Percentiles rank a stretch among this genome's conserved stretches.
Evolutionary conservation across 2,329 filamentous ascomycete species (phyloP).

Genomic region (Rosellinia necatrix): DNA sequence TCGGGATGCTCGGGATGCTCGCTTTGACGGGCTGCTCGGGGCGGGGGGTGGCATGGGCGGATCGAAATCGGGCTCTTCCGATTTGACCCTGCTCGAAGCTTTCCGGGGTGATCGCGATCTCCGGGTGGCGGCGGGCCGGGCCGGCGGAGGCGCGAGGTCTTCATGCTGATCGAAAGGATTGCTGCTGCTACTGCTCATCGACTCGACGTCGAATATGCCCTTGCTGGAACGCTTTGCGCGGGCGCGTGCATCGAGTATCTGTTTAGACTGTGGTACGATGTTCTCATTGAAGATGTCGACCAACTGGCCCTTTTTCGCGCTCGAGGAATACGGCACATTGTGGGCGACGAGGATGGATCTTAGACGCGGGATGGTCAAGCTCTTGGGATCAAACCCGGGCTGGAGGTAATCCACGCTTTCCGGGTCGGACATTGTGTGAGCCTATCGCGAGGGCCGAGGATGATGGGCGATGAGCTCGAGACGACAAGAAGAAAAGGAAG

Average conservation of each 20-base stretch:
- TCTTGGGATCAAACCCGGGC: constrained; percentile 80
- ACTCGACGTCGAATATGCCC: constrained; percentile 76
- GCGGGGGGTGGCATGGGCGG: constrained; percentile 42
- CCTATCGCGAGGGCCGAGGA: not conserved
- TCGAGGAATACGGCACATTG: constrained; percentile 82
- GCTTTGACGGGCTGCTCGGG: constrained; percentile 56
- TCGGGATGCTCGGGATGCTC: constrained; percentile 58
- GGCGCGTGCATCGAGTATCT: constrained; percentile 74
- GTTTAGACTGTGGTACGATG: constrained; percentile 76
- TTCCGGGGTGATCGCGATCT: constrained; percentile 62
- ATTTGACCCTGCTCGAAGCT: constrained; percentile 56
- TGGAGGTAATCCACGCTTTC: constrained; percentile 81
- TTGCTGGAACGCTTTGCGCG: constrained; percentile 83
- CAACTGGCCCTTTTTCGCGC: constrained; percentile 88
- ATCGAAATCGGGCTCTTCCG: constrained; percentile 53
- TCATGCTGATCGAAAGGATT: constrained; percentile 66
- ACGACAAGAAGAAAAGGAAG: not conserved
- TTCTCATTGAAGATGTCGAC: constrained; percentile 81
- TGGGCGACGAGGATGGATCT: constrained; percentile 91
- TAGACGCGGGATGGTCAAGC: constrained; percentile 83
- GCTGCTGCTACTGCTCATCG: constrained; percentile 65
- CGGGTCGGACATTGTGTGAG: constrained; percentile 61
- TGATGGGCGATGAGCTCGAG: too few relatives aligned
- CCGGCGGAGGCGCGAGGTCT: constrained; percentile 54
- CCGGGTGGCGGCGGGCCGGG: constrained; percentile 48